Evolutionary conservation across 2,329 filamentous ascomycete species (phyloP).

Genomic region (Dryadomyces quercivorus): DNA sequence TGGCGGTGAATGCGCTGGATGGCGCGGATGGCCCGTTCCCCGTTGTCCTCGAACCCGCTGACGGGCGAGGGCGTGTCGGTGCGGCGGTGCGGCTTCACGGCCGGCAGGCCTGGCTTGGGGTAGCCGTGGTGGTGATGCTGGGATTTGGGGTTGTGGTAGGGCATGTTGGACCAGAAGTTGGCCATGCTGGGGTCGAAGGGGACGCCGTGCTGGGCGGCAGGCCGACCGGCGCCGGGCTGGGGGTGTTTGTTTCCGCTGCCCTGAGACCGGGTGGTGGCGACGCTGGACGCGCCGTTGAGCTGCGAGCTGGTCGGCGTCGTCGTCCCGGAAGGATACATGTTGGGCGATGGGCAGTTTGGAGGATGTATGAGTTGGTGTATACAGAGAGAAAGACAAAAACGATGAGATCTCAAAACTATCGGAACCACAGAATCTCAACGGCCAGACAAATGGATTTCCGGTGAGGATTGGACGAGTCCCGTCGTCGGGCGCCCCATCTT

Average conservation of each 20-base stretch:
- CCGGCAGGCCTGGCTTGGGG: not conserved
- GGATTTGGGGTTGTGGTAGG: too few relatives aligned
- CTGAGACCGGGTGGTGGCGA: not conserved
- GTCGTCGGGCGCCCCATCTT: not conserved
- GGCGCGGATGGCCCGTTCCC: not conserved
- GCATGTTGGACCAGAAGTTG: not conserved
- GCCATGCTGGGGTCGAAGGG: not conserved
- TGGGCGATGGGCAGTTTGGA: not conserved
- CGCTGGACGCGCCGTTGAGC: not conserved
- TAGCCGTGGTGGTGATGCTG: not conserved
- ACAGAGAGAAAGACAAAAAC: too few relatives aligned
- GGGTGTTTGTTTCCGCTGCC: not conserved
- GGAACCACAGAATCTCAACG: not conserved
- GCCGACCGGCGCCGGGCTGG: not conserved
- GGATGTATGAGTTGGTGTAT: not conserved
- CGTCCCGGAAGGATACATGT: not conserved
- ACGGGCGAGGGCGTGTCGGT: not conserved
- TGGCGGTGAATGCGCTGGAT: not conserved
- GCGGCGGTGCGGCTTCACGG: not conserved
- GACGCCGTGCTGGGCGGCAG: not conserved
- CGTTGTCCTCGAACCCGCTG: not conserved
- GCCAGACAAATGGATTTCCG: not conserved
- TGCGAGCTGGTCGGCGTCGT: not conserved
- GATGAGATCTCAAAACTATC: too few relatives aligned
- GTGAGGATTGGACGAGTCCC: not conserved